phyloP scores from a whole-genome alignment of 192 early-diverging fungal genomes.

The Phycomyces nitens region DNA sequence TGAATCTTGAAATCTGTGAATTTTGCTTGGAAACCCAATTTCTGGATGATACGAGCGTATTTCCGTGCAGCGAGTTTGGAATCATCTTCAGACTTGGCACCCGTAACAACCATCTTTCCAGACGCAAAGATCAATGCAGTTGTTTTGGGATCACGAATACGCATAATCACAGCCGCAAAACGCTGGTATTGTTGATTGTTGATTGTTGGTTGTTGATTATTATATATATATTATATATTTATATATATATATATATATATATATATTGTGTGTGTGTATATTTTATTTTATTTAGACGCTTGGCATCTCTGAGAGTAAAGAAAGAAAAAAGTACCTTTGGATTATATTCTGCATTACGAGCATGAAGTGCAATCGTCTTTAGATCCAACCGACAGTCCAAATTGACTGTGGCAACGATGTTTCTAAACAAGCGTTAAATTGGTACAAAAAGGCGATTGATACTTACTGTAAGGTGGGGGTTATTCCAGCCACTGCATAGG shows the following conservation, averaged over 20 bases:
- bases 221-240: neutral
- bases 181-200: conserved; percentile 57
- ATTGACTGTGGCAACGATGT: conserved; percentile 99
- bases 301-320: too few species aligned
- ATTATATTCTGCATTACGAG: conserved; percentile 99
- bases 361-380: conserved; percentile 98
- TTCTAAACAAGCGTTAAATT: conserved; percentile 49
- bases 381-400: conserved; percentile 95
- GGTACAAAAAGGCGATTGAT: neutral
- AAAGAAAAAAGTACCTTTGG: conserved; percentile 78
- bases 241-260: neutral
- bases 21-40: conserved; percentile 95
- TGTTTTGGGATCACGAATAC: conserved; percentile 99
- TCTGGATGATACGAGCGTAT: conserved; percentile 98
- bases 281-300: too few species aligned
- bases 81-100: conserved; percentile 96
- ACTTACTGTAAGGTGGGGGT: conserved; percentile 65
- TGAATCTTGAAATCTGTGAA: conserved; percentile 99
- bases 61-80: conserved; percentile 96
- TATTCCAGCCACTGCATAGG: conserved; percentile 51
- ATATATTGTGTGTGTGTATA: conserved; percentile 4
- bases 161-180: conserved; percentile 99
- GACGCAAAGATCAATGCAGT: conserved; percentile 99
- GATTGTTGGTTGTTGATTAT: conserved; percentile 12
- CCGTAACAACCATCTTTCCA: conserved; percentile 99